phyloP scores from a whole-genome alignment of 2,329 filamentous ascomycete species.

The Hortaea werneckii region DNA sequence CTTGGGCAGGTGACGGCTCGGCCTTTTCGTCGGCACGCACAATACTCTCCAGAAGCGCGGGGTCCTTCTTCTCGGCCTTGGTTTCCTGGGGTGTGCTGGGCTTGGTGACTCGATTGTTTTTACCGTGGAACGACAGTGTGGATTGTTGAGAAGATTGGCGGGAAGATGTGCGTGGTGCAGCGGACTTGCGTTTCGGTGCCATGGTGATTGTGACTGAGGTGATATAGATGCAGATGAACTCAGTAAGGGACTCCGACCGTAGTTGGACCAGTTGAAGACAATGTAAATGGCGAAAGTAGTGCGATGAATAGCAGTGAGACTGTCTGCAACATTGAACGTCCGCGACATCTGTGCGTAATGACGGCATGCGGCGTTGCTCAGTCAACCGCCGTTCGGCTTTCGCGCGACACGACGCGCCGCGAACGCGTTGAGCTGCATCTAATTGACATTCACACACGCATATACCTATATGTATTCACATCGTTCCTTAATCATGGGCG shows the following conservation, averaged over 20 bases:
- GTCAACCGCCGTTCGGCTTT: too few species aligned
- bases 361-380: not conserved
- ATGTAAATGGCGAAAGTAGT: not conserved
- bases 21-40: slow-evolving; percentile 17
- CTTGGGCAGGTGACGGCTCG: slow-evolving; percentile 16
- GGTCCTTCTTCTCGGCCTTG: slow-evolving; percentile 29
- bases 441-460: too few species aligned
- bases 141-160: slow-evolving; percentile 38
- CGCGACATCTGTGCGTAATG: not conserved
- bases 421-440: too few species aligned
- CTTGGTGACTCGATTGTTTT: slow-evolving; percentile 46
- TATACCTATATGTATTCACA: too few species aligned
- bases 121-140: slow-evolving; percentile 53
- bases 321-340: too few species aligned
- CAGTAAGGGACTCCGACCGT: too few species aligned
- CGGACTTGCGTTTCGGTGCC: slow-evolving; percentile 7
- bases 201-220: not conserved
- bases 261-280: not conserved
- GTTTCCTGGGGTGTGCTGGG: slow-evolving; percentile 30
- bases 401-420: too few species aligned
- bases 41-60: slow-evolving; percentile 25
- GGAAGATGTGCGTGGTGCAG: slow-evolving; percentile 31
- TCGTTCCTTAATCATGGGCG: too few species aligned
- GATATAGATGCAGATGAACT: too few species aligned
- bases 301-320: too few species aligned